A percentile compares a stretch with the other conserved stretches of the same genome.
phyloP scores from a whole-genome alignment of 176 grass and related monocot species.

The Oryza longistaminata region DNA sequence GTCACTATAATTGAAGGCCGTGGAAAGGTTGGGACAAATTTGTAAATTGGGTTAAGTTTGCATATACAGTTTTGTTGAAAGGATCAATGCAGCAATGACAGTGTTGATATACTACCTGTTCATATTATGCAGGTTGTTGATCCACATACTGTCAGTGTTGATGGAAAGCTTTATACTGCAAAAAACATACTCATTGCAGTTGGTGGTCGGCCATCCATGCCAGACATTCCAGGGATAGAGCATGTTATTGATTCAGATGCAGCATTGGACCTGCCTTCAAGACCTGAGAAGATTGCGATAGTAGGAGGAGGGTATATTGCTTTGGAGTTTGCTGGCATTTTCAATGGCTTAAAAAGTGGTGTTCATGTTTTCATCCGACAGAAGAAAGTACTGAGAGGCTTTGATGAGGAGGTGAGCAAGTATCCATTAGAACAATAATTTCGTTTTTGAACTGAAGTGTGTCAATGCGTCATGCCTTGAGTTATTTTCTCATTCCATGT shows the following conservation, averaged over 20 bases:
- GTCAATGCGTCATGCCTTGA: not conserved
- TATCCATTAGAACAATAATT: not conserved
- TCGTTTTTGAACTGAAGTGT: not conserved
- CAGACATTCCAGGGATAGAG: conserved; percentile 76
- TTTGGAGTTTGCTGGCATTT: conserved; percentile 82
- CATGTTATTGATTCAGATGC: conserved; percentile 76
- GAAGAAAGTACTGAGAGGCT: conserved; percentile 76
- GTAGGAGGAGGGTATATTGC: conserved; percentile 87
- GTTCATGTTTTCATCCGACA: conserved; percentile 90
- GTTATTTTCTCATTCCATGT: not conserved
- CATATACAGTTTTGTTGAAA: not conserved
- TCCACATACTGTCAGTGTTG: conserved; percentile 68
- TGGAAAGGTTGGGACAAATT: conserved; percentile 55
- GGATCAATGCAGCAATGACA: not conserved
- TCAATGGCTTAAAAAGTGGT: conserved; percentile 75
- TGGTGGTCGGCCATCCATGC: conserved; percentile 59
- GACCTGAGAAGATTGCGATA: conserved; percentile 78
- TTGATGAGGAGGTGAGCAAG: conserved; percentile 73
- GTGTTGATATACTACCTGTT: not conserved
- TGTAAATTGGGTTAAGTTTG: conserved; percentile 14
- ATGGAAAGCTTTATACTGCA: conserved; percentile 73
- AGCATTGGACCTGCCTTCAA: conserved; percentile 69
- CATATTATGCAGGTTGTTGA: conserved; percentile 57
- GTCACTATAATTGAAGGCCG: conserved; percentile 81
- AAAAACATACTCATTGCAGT: conserved; percentile 80